Conservation (phyloP, 2,329 filamentous ascomycete genomes). For the Elsinoe arachidis region DNA sequence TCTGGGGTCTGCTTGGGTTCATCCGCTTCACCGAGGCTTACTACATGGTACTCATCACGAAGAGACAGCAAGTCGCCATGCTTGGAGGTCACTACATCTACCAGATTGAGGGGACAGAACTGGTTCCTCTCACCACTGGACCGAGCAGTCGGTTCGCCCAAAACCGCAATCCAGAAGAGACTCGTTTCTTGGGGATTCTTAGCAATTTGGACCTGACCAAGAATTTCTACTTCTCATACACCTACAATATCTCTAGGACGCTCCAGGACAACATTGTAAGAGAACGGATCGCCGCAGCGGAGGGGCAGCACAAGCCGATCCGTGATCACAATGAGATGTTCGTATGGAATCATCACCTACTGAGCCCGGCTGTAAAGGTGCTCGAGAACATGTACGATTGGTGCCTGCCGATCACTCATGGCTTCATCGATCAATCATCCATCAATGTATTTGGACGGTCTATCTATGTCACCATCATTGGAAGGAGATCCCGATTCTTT, state of each 20-base stretch:
- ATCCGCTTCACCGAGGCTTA: conserved; percentile 92
- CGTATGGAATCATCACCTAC: conserved; percentile 88
- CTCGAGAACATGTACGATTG: conserved; percentile 84
- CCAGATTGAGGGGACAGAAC: conserved; percentile 85
- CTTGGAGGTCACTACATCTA: conserved; percentile 94
- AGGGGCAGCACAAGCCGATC: conserved; percentile 49
- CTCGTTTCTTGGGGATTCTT: conserved; percentile 77
- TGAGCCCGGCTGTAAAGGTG: conserved; percentile 61
- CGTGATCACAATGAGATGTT: conserved; percentile 87
- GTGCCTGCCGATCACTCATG: conserved; percentile 93
- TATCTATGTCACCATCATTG: conserved; percentile 89
- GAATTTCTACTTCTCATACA: conserved; percentile 97
- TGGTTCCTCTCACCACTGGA: conserved; percentile 74
- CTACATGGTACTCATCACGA: conserved; percentile 95
- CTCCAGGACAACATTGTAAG: conserved; percentile 84
- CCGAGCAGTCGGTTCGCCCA: conserved; percentile 58
- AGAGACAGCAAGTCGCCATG: conserved; percentile 92
- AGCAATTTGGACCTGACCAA: conserved; percentile 83
- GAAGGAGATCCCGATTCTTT: conserved; percentile 82
- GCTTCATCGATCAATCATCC: conserved; percentile 84
- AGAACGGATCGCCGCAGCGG: conserved; percentile 62
- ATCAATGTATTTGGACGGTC: conserved; percentile 70
- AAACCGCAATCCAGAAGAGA: conserved; percentile 83
- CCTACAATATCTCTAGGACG: conserved; percentile 88
- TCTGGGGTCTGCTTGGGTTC: conserved; percentile 91